Evolutionary conservation across 2,329 filamentous ascomycete genomes (phyloP), one percentile per base, ranked within the genome.

Genomic region (Colletotrichum sp.): DNA sequence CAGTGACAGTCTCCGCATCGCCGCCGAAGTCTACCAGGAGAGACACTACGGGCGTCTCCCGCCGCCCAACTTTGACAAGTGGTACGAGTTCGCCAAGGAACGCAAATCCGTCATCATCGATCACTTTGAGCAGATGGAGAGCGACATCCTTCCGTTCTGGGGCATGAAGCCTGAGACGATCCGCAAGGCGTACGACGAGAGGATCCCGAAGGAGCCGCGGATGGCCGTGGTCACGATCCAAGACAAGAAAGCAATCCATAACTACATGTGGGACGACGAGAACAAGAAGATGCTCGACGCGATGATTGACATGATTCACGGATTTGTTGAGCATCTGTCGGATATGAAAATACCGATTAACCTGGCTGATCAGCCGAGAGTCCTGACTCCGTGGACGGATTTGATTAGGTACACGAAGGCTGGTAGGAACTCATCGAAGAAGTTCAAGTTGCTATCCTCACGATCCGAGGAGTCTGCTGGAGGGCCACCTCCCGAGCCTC

Each of bases 321-420:
- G 89, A 3, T 98, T 98, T 79, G 89, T 93, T 3, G 86, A 93
- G 78, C 91, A 94, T 80, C 87, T 98, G 16, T 95, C 95, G 1
- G 92, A 96, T 78, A 96, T 98, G 94, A 92, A 95, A 78, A 85
- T 98, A 24, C 94, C 95, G 0, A 94, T 98, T 85, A 98, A 98
- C 81, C 88, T 95, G 24, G 91, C 94, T 79, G 93, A 95, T 74
- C 92, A 95, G 79, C 94, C 95, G 2, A 89, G 94, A 52, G 91
- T 96, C 2, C 88, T 96, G 5, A 88, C 95, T 2, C 92, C 94
- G 0, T 92, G 93, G 85, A 92, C 95, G 72, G 91, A 94, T 73
- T 87, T 18, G 79, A 83, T 24, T 76, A 72, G 82, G 52, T 79
- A 82, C 7, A 80, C 77, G 18, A 78, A 81, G 34, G 78, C 80